Evolutionary conservation across 2,329 filamentous ascomycete genomes (phyloP), one percentile per base, ranked within the genome.

Genomic region (Pseudophaeomoniella oleicola): DNA sequence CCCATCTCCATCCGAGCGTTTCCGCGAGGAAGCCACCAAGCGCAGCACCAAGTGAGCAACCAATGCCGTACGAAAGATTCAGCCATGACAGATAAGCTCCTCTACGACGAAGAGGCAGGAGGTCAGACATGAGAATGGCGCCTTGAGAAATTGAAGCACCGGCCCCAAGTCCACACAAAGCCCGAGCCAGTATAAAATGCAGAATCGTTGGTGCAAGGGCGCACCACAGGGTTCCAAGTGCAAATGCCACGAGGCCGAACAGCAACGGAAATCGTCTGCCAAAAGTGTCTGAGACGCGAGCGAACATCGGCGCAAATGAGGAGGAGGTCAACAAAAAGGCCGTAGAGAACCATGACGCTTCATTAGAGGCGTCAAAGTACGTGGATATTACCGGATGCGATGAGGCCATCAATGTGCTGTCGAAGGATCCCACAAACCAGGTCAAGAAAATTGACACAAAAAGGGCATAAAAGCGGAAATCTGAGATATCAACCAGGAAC

Each of bases 381-480:
- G 80, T 85, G 0, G 81, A 86, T 42, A 88, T 85, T 39, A 83
- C 79, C 0, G 82, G 81, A 54, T 90, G 82, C 30, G 71, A 78
- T 2, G 80, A 84, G 3, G 81, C 81, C 81, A 88, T 86, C 45
- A 88, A 71, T 3, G 81, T 88, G 9, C 72, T 70, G 60, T 88
- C 83, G 50, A 88, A 87, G 52, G 66, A 75, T 5, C 54, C 59
- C 37, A 64, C 32, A 15, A 34, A 19, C 32, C 32, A 34, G 17
- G 18, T 18, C 15, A 34, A 6, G 11, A 34, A 19, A 34, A 34
- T 34, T 6, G 32, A 17, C 14, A 34, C 15, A 18, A 34, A 34
- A 17, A 34, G 16, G 9, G 32, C 32, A 13, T 17, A 34, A 13
- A 34, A 34, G 9, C 32, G 15, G 17, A 15, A 12, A 9, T 34